Evolutionary conservation across 805 yeast genomes (phyloP), one percentile per base, ranked within the genome.

Genomic region (Yarrowia porcina): DNA sequence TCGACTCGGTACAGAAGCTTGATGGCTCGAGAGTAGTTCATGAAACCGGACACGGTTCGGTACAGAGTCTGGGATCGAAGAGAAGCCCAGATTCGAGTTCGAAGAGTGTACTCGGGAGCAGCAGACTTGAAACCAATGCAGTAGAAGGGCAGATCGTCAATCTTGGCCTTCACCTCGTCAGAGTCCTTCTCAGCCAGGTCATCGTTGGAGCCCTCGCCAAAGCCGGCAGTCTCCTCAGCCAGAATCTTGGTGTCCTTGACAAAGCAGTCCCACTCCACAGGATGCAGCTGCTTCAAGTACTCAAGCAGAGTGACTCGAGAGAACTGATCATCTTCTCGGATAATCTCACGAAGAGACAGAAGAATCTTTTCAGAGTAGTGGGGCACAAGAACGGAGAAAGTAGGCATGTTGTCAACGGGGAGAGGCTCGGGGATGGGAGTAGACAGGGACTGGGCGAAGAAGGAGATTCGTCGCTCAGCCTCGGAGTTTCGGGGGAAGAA

Each of bases 321-420:
- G 76, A 88, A 90, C 78, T 91, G 97, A 73, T 92, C 97, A 75
- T 94, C 98, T 79, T 93, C 98, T 72, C 96, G 87, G 70, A 94
- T 93, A 73, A 94, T 91, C 77, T 93, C 99, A 75, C 96, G 88
- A 71, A 94, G 80, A n/a, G 97, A 90, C 57, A 93, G 79, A 69
- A 92, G 80, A 66, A 93, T 93, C 84, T 91, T 93, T 79, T 93
- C 99, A 67, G 94, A 82, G 77, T 93, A 93, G 76, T 93, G 99
- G 72, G 99, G 98, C 69, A 93, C 88, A 76, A 93, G 80, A 21
- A 94, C 98, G 39, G 99, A 92, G 77, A 94, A 94, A 12, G 98
- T 93, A 68, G 99, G 99, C 99, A 94, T 94, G 82, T 93, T 93
- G 77, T 94, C 99, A 69, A 96, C 98, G 45, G 99, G 99, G 73